Percentiles rank a stretch among this genome's conserved stretches.
Conservation (phyloP, 2,329 filamentous ascomycete genomes). For the Chaetomium sp. region DNA sequence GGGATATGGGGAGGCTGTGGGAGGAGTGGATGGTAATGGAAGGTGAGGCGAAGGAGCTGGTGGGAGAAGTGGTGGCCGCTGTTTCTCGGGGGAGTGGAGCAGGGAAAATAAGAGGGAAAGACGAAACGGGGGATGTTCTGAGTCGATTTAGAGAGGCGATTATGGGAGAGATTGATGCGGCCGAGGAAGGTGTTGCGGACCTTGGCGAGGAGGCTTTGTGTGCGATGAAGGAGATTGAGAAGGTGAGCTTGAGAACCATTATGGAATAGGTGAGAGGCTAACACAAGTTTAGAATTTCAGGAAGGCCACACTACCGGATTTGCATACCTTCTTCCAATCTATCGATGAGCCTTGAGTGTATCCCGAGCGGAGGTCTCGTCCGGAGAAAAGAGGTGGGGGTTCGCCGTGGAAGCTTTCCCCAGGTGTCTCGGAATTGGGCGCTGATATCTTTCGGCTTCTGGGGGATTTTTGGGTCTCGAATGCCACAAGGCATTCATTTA, state of each 20-base stretch:
- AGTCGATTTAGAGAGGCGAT: conserved; percentile 9
- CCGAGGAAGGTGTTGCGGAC: conserved; percentile 11
- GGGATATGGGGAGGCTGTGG: conserved; percentile 14
- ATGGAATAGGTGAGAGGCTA: background rate
- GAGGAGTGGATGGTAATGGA: conserved; percentile 17
- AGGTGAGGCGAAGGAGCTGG: conserved; percentile 11
- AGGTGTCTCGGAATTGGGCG: no score
- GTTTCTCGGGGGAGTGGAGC: background rate
- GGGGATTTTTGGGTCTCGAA: no score
- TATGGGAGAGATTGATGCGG: conserved; percentile 13
- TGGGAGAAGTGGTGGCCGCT: background rate
- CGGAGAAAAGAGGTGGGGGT: no score
- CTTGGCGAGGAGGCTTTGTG: conserved; percentile 13
- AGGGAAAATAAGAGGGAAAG: background rate
- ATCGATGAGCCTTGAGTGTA: conserved; percentile 17
- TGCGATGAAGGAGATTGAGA: conserved; percentile 19
- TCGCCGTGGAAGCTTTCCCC: no score
- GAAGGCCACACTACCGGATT: conserved; percentile 16
- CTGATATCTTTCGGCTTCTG: no score
- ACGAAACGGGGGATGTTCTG: conserved; percentile 6
- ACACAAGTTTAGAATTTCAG: conserved; percentile 14
- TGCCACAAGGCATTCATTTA: no score
- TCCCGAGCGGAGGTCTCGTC: background rate
- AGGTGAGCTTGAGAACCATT: conserved; percentile 7
- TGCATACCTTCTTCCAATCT: conserved; percentile 18